Base-by-base conservation (phyloP, 1,284 basidiomycete genomes). In the Spongiforma sp. region DNA sequence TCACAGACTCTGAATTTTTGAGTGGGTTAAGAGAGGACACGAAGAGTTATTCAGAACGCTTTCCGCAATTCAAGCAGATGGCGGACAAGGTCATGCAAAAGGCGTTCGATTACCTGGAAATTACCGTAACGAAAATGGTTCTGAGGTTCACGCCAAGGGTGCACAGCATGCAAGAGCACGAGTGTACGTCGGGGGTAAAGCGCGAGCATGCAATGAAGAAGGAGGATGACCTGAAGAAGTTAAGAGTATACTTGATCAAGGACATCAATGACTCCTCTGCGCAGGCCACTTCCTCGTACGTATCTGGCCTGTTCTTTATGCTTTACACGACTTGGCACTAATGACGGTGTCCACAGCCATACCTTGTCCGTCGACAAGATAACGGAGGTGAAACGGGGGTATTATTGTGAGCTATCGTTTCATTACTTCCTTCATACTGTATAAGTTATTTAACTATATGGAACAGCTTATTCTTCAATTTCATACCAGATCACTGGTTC, bases 171-270 rank as follows among this genome's bases (percentile, higher is more conserved):
- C 62, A 70, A 54, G 28, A 56, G 7, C 33, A 68, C 0, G 67
- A 61, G 1, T 57, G 30, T 19, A 21, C 0, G 2, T 55, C 58
- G 8, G 33, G 21, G 15, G 62, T 71, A 57, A 60, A 48, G 41
- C 28, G 19, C 32, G 54, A 63, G 11, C 11, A 28, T 2, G 62
- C 28, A 1, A 67, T 46, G 10, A 39, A 30, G 5, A 65, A 68
- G 26, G 71, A 70, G 2, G 57, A 68, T 10, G 69, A 71, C 6
- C 60, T 66, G 15, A 24, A 61, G 10, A 61, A 58, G 26, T 33
- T 69, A 7, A 71, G 75, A 28, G 15, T 46, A 4, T 24, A 58
- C 1, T 65, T 81, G 36, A 74, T 82, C 48, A 62, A 53, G n/a
- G 59, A 60, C 1, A 32, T 79, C 15, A 79, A 77, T 12, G 15